phyloP scores from a whole-genome alignment of 2,329 filamentous ascomycete genomes.

The Didymella glomerata region DNA sequence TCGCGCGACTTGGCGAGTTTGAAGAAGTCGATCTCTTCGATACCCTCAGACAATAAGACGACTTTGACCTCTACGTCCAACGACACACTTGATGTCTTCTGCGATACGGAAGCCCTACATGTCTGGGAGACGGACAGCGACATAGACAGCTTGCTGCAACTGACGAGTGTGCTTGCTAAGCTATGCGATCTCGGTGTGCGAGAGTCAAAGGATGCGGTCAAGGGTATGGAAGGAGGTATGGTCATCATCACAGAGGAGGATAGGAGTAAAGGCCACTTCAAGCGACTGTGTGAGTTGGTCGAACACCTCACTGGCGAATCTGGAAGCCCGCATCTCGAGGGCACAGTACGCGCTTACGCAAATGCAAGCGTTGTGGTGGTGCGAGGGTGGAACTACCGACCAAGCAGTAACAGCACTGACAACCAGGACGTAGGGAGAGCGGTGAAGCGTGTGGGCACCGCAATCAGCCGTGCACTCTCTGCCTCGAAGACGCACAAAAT shows the following conservation, averaged over 20 bases:
- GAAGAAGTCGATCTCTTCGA: constrained; percentile 34
- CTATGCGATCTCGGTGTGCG: constrained; percentile 36
- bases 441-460: constrained; percentile 36
- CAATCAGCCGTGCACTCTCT: constrained; percentile 34
- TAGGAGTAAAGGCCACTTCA: constrained; percentile 29
- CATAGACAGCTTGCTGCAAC: constrained; percentile 43
- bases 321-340: constrained; percentile 39
- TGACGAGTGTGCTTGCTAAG: constrained; percentile 43
- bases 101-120: constrained; percentile 36
- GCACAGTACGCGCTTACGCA: constrained; percentile 34
- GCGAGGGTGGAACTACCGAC: constrained; percentile 33
- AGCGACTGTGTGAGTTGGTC: constrained; percentile 40
- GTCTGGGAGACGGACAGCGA: constrained; percentile 48
- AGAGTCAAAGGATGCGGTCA: constrained; percentile 19
- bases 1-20: constrained; percentile 36
- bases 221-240: constrained; percentile 34
- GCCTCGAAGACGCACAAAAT: constrained; percentile 29
- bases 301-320: constrained; percentile 33
- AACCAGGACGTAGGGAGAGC: constrained; percentile 27
- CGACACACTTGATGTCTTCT: constrained; percentile 32
- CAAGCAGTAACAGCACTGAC: constrained; percentile 14
- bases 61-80: constrained; percentile 34
- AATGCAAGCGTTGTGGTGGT: constrained; percentile 42
- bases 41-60: constrained; percentile 37
- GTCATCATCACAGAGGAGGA: constrained; percentile 42